Evolutionary conservation across 805 yeast genomes (phyloP).

Genomic region (Komagataella pseudopastoris): DNA sequence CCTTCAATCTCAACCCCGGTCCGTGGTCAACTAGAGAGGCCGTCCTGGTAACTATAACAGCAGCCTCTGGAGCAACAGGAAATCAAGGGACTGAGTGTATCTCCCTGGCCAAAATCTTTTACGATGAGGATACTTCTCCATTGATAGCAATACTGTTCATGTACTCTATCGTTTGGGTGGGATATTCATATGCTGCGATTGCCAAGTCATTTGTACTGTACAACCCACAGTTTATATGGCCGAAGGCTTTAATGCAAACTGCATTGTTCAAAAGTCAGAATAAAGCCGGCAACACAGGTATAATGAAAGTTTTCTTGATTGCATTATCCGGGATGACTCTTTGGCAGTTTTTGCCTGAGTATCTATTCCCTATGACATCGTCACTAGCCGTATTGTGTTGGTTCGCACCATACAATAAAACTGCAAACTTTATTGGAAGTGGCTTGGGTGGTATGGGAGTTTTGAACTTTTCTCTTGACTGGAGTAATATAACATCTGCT

Average conservation of each 20-base stretch:
- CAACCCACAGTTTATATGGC: constrained; percentile 37
- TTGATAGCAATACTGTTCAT: constrained; percentile 27
- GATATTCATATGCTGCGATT: constrained; percentile 39
- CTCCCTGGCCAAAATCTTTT: constrained; percentile 31
- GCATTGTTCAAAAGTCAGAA: constrained; percentile 19
- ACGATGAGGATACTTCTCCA: constrained; percentile 21
- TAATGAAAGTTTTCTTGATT: constrained; percentile 22
- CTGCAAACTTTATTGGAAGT: constrained; percentile 32
- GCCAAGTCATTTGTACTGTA: constrained; percentile 30
- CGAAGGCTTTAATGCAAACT: constrained; percentile 38
- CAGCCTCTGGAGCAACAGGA: constrained; percentile 39
- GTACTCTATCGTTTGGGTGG: constrained; percentile 38
- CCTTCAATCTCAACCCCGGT: constrained; percentile 32
- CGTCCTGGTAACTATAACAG: constrained; percentile 35
- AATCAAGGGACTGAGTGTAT: constrained; percentile 33
- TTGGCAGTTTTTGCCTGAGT: constrained; percentile 40
- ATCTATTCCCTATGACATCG: constrained; percentile 31
- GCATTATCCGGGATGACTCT: constrained; percentile 21
- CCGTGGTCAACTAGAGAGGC: constrained; percentile 45
- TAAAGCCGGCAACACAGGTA: constrained; percentile 10
- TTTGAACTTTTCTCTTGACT: constrained; percentile 32
- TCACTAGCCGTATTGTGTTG: constrained; percentile 36
- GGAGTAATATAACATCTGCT: constrained; percentile 37
- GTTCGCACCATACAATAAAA: constrained; percentile 28
- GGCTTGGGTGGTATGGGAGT: constrained; percentile 41